A percentile compares a stretch with the other conserved stretches of the same genome.
phyloP scores from a whole-genome alignment of 2,329 filamentous ascomycete species.

The Rasamsonia emersonii region DNA sequence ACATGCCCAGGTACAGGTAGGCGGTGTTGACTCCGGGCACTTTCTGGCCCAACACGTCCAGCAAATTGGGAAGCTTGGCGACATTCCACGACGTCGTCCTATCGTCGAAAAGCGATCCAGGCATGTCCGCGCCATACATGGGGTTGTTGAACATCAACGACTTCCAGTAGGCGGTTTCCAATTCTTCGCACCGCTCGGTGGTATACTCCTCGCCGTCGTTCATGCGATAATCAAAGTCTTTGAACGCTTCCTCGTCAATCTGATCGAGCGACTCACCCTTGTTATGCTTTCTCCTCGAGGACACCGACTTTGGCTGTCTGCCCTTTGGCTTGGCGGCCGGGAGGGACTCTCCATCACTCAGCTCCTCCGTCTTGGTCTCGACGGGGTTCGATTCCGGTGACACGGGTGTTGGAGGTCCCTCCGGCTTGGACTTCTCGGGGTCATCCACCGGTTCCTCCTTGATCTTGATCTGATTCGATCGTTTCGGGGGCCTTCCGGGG shows the following conservation, averaged over 20 bases:
- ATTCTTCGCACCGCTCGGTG: slow-evolving; percentile 81
- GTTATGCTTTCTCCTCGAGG: slow-evolving; percentile 79
- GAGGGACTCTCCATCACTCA: slow-evolving; percentile 36
- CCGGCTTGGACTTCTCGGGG: slow-evolving; percentile 29
- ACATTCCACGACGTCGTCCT: slow-evolving; percentile 82
- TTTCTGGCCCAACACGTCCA: slow-evolving; percentile 90
- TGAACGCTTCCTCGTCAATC: slow-evolving; percentile 84
- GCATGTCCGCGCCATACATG: slow-evolving; percentile 93
- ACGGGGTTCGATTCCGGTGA: slow-evolving; percentile 46
- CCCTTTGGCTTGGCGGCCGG: slow-evolving; percentile 39
- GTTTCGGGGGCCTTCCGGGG: slow-evolving; percentile 30
- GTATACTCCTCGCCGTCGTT: slow-evolving; percentile 79
- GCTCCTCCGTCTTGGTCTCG: slow-evolving; percentile 48
- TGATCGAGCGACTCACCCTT: slow-evolving; percentile 66
- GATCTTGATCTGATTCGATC: slow-evolving; percentile 28
- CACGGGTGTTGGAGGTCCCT: slow-evolving; percentile 46
- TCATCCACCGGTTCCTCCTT: slow-evolving; percentile 32
- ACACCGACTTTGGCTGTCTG: slow-evolving; percentile 62
- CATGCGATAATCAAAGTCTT: slow-evolving; percentile 83
- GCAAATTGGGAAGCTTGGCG: slow-evolving; percentile 82
- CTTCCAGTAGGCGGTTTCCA: slow-evolving; percentile 95
- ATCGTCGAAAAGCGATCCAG: slow-evolving; percentile 88
- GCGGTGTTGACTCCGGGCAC: slow-evolving; percentile 97
- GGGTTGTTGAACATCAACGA: slow-evolving; percentile 90
- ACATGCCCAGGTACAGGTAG: slow-evolving; percentile 97